Evolutionary conservation across 495 filamentous ascomycete species (phyloP).

Genomic region (Neurospora pannonica): DNA sequence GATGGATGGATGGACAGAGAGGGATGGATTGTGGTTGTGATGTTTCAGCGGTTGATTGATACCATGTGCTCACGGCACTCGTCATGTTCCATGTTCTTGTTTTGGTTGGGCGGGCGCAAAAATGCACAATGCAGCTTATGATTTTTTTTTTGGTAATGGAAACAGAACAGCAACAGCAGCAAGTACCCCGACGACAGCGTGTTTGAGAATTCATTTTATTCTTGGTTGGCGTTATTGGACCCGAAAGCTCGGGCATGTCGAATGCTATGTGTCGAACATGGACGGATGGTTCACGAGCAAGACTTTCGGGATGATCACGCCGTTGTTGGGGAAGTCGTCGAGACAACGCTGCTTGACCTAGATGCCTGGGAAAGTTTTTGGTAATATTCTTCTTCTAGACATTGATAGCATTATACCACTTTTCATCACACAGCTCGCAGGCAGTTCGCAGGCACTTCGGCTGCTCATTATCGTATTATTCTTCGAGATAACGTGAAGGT

Average conservation of each 20-base stretch:
- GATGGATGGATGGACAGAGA: neutral
- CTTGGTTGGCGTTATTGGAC: neutral
- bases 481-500: too few species aligned
- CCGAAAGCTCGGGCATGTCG: neutral
- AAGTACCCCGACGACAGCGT: neutral
- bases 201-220: neutral
- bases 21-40: neutral
- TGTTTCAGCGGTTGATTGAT: neutral
- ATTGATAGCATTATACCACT: neutral
- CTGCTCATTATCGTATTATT: too few species aligned
- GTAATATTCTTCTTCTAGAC: neutral
- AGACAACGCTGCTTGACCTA: neutral
- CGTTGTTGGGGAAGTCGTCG: neutral
- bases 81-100: neutral
- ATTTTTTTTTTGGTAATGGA: neutral
- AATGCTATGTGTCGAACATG: too few species aligned
- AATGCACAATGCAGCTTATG: neutral
- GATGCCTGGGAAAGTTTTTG: neutral
- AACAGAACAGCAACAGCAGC: neutral
- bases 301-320: neutral
- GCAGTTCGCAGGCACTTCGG: too few species aligned
- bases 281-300: neutral
- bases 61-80: neutral
- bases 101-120: neutral
- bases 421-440: neutral